These are phyloP conservation scores for Hypomontagnella monticulosa DNA, from an alignment of 495 filamentous ascomycete species.

Conservation along the genomic window DNA sequence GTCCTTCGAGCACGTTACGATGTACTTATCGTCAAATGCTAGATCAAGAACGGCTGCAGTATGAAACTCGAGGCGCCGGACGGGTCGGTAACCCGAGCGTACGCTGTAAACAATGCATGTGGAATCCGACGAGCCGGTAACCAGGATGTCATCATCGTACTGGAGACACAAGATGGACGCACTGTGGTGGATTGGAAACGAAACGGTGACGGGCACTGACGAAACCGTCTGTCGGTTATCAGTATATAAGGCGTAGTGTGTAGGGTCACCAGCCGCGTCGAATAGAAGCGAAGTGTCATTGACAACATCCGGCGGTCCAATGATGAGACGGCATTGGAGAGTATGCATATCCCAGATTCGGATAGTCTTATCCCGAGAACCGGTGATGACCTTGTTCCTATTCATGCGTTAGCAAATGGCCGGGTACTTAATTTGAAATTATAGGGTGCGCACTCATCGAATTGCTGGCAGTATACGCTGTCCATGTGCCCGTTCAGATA, in stretches of 20 bases:
- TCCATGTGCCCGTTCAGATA: conserved; percentile 93
- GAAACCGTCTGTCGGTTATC: conserved; percentile 54
- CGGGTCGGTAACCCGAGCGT: conserved; percentile 75
- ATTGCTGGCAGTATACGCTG: conserved; percentile 97
- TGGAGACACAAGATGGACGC: conserved; percentile 94
- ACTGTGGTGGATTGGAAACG: conserved; percentile 70
- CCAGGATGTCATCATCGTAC: conserved; percentile 89
- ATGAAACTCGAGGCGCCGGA: conserved; percentile 79
- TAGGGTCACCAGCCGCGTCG: conserved; percentile 52
- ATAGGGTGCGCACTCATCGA: conserved; percentile 79
- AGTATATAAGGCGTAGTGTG: conserved; percentile 59
- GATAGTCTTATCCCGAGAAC: conserved; percentile 93
- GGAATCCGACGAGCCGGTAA: conserved; percentile 92
- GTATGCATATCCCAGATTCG: conserved; percentile 94
- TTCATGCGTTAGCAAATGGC: conserved; percentile 36
- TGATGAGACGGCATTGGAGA: conserved; percentile 81
- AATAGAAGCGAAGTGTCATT: conserved; percentile 55
- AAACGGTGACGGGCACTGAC: conserved; percentile 58
- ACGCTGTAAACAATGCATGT: conserved; percentile 94
- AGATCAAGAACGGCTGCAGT: conserved; percentile 90
- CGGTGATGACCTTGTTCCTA: conserved; percentile 93
- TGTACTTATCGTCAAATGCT: conserved; percentile 88
- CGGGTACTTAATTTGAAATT: background rate
- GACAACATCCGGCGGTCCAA: conserved; percentile 67
- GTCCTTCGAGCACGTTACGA: conserved; percentile 97